Conservation (phyloP, 495 filamentous ascomycete genomes). For the Lepraria neglecta region DNA sequence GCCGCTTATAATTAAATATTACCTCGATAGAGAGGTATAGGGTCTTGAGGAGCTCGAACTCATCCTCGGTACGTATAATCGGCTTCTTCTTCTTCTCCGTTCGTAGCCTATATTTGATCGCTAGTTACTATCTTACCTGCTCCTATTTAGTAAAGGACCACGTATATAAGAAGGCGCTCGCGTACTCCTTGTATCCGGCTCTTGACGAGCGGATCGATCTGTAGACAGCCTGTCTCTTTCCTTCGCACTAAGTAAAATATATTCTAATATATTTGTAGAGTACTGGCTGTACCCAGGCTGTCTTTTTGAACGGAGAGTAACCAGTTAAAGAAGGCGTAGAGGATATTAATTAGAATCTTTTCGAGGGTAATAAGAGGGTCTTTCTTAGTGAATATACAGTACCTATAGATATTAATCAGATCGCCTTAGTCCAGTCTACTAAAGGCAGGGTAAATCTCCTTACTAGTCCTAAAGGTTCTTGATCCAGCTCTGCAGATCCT, state of each 20-base stretch:
- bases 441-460: conserved; percentile 1
- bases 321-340: conserved; percentile 19
- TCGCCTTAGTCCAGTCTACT: conserved; percentile 3
- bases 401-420: conserved; percentile 15
- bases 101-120: conserved; percentile 3
- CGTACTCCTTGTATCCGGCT: conserved; percentile 14
- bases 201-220: conserved; percentile 16
- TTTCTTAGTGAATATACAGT: conserved; percentile 15
- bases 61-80: conserved; percentile 8
- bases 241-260: conserved; percentile 4
- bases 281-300: conserved; percentile 5
- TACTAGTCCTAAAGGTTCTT: conserved; percentile 13
- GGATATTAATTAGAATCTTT: conserved; percentile 14
- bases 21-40: conserved; percentile 7
- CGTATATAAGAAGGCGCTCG: neutral
- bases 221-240: conserved; percentile 3
- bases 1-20: conserved; percentile 7
- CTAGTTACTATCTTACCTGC: neutral
- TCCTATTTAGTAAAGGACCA: neutral
- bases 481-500: conserved; percentile 7
- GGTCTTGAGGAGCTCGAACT: conserved; percentile 13
- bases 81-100: conserved; percentile 14
- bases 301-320: conserved; percentile 3
- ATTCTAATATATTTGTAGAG: conserved; percentile 19
- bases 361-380: conserved; percentile 11